A percentile compares a stretch with the other conserved stretches of the same genome.
These are phyloP conservation scores for Pholiota conissans DNA, from an alignment of 768 basidiomycete species.

Conservation along the genomic window DNA sequence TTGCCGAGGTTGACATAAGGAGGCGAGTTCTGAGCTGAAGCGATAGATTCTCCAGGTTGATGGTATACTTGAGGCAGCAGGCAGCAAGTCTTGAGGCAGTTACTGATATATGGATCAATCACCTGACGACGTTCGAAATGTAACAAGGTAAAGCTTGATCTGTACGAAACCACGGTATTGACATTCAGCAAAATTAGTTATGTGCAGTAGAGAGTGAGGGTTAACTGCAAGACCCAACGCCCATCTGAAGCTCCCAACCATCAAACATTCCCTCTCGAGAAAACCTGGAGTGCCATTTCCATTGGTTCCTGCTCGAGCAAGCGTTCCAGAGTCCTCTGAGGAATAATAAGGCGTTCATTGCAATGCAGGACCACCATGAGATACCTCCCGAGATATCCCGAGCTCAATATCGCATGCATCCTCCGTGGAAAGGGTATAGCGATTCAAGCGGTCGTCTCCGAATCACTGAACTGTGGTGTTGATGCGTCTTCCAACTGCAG, in stretches of 20 bases:
- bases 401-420: too few species aligned
- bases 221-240: background rate
- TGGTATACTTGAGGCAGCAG: background rate
- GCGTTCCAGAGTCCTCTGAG: too few species aligned
- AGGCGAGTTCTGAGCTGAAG: too few species aligned
- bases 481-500: slow-evolving; percentile 27
- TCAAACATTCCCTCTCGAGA: background rate
- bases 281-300: background rate
- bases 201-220: background rate
- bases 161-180: background rate
- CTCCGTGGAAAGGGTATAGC: background rate
- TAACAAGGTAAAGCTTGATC: background rate
- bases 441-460: background rate
- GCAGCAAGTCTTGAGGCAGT: too few species aligned
- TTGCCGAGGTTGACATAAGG: background rate
- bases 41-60: too few species aligned
- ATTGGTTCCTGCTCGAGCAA: background rate
- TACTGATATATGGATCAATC: background rate
- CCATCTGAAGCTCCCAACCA: too few species aligned
- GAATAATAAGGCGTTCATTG: too few species aligned
- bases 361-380: too few species aligned
- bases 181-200: background rate
- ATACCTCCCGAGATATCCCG: too few species aligned
- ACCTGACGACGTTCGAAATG: background rate
- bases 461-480: too few species aligned